Evolutionary conservation across 2,329 filamentous ascomycete species (phyloP).

Genomic region (Claviceps monticola): DNA sequence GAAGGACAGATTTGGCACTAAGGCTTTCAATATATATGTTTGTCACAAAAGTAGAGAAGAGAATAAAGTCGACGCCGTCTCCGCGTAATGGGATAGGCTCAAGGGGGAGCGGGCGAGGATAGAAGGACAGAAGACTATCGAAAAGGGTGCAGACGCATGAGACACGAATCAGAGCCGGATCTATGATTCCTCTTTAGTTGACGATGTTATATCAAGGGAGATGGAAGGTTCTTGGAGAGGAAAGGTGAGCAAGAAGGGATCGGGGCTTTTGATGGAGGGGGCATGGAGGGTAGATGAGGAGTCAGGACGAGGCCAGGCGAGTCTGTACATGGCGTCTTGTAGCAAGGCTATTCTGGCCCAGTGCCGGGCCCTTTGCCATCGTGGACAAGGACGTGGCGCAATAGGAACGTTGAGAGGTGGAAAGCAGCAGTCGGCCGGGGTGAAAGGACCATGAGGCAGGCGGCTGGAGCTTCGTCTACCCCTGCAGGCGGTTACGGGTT

Average conservation of each 20-base stretch:
- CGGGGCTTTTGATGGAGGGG: conserved; percentile 11
- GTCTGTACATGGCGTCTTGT: conserved; percentile 1
- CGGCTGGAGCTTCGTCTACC: too few species aligned
- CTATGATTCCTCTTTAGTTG: conserved; percentile 15
- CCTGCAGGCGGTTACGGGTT: not conserved
- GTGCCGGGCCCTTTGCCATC: conserved; percentile 7
- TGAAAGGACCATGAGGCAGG: conserved; percentile 3
- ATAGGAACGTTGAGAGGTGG: not conserved
- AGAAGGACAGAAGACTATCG: conserved; percentile 13
- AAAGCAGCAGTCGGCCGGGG: conserved; percentile 9
- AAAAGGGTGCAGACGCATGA: conserved; percentile 19
- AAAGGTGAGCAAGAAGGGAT: conserved; percentile 11
- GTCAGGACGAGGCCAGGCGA: conserved; percentile 12
- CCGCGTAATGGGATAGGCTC: conserved; percentile 1
- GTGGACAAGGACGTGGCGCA: conserved; percentile 8
- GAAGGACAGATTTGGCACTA: not conserved
- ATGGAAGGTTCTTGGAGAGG: conserved; percentile 13
- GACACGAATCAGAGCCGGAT: conserved; percentile 18
- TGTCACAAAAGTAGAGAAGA: not conserved
- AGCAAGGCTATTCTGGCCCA: conserved; percentile 10
- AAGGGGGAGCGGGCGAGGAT: conserved; percentile 6
- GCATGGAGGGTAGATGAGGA: conserved; percentile 23
- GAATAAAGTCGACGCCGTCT: conserved; percentile 4
- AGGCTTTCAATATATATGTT: not conserved
- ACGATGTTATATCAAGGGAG: conserved; percentile 20